Evolutionary conservation across 2,329 filamentous ascomycete genomes (phyloP).

Genomic region (Polychaeton citri): DNA sequence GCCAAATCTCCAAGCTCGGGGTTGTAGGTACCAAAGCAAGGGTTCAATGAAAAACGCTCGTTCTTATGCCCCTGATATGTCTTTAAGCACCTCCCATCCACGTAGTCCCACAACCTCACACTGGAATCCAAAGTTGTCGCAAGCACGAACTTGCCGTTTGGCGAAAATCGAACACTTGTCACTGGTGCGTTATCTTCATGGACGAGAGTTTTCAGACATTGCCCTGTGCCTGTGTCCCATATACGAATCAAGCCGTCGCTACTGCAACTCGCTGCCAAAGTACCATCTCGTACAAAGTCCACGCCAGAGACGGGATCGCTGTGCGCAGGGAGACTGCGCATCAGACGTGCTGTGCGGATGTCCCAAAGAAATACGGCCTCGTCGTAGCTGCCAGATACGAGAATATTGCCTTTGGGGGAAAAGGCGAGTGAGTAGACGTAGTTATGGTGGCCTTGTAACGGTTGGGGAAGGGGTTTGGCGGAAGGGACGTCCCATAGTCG

Average conservation of each 20-base stretch:
- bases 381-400: constrained; percentile 90
- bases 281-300: constrained; percentile 85
- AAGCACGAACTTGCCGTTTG: constrained; percentile 85
- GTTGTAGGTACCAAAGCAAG: constrained; percentile 62
- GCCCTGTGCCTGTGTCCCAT: constrained; percentile 91
- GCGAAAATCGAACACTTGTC: constrained; percentile 78
- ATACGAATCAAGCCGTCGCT: constrained; percentile 85
- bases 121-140: constrained; percentile 86
- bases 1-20: constrained; percentile 17
- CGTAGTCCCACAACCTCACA: constrained; percentile 89
- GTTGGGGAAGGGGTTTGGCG: constrained; percentile 44
- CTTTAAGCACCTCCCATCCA: constrained; percentile 81
- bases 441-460: constrained; percentile 79
- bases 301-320: constrained; percentile 90
- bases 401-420: constrained; percentile 94
- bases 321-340: constrained; percentile 85
- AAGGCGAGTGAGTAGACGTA: constrained; percentile 92
- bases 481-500: constrained; percentile 68
- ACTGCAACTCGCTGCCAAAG: constrained; percentile 79
- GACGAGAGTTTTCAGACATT: constrained; percentile 86
- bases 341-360: constrained; percentile 70
- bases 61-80: constrained; percentile 93
- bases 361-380: constrained; percentile 98
- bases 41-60: constrained; percentile 68
- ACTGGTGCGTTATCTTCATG: constrained; percentile 93